These are phyloP conservation scores for Aspergillus persii DNA, from an alignment of 2,329 filamentous ascomycete species.

Conservation along the genomic window DNA sequence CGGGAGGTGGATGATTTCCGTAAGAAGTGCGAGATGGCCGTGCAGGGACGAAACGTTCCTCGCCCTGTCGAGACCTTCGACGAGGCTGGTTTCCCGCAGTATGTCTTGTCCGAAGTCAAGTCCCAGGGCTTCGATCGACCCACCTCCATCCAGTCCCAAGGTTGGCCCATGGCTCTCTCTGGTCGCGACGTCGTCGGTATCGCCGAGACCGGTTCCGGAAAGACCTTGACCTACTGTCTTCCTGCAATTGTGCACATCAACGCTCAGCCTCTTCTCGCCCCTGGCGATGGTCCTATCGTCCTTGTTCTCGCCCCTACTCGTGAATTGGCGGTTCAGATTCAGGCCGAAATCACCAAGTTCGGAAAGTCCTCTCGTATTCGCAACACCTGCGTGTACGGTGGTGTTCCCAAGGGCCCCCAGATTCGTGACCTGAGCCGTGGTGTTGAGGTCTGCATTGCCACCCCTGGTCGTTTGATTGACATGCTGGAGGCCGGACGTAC, in stretches of 20 bases:
- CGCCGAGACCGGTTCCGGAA: slow-evolving; percentile 97
- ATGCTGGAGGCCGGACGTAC: slow-evolving; percentile 98
- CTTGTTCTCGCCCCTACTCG: slow-evolving; percentile 93
- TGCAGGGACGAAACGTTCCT: slow-evolving; percentile 77
- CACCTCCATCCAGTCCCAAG: slow-evolving; percentile 95
- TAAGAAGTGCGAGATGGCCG: slow-evolving; percentile 76
- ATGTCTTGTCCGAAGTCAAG: slow-evolving; percentile 99
- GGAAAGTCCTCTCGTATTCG: slow-evolving; percentile 96
- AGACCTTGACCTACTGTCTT: slow-evolving; percentile 97
- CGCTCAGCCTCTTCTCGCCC: slow-evolving; percentile 91
- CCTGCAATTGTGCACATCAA: slow-evolving; percentile 99
- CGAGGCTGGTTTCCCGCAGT: slow-evolving; percentile 92
- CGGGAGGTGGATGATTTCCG: slow-evolving; percentile 88
- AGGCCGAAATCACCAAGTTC: slow-evolving; percentile 98
- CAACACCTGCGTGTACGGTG: slow-evolving; percentile 98
- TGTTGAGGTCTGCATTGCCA: slow-evolving; percentile 98
- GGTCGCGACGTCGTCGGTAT: slow-evolving; percentile 98
- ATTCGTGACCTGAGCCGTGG: slow-evolving; percentile 92
- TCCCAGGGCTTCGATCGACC: slow-evolving; percentile 91
- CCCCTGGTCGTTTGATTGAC: slow-evolving; percentile 94
- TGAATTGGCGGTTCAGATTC: slow-evolving; percentile 97
- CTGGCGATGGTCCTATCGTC: slow-evolving; percentile 94
- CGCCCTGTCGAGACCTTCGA: slow-evolving; percentile 97
- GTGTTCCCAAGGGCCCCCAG: slow-evolving; percentile 96
- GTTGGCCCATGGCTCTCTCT: slow-evolving; percentile 98